phyloP scores from a whole-genome alignment of 2,329 filamentous ascomycete species.

The Alternaria angustiovoidea region DNA sequence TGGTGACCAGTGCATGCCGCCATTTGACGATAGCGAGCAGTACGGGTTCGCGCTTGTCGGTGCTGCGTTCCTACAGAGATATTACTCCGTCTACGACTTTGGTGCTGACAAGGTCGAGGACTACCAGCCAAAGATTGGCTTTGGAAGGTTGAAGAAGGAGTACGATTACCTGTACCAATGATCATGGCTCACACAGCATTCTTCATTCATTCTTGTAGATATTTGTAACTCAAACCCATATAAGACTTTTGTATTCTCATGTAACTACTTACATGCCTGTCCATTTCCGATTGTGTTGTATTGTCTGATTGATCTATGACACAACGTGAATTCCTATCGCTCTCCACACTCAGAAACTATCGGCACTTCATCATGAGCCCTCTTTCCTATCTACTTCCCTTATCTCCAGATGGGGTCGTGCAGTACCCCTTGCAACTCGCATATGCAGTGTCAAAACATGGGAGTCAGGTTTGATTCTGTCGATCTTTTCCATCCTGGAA shows the following conservation, averaged over 20 bases:
- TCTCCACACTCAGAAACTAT: neutral
- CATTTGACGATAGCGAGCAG: slow-evolving; percentile 16
- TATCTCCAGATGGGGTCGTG: slow-evolving; percentile 7
- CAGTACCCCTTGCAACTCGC: slow-evolving; percentile 4
- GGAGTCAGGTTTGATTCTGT: neutral
- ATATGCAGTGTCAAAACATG: slow-evolving; percentile 1
- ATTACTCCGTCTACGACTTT: slow-evolving; percentile 27
- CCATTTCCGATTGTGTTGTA: neutral
- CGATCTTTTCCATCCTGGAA: neutral
- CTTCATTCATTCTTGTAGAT: neutral
- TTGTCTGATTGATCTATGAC: neutral
- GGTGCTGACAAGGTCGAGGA: slow-evolving; percentile 20
- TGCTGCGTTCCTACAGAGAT: slow-evolving; percentile 16
- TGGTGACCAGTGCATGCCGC: slow-evolving; percentile 23
- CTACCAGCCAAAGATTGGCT: slow-evolving; percentile 25
- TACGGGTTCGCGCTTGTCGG: slow-evolving; percentile 22
- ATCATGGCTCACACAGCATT: neutral
- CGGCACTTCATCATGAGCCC: neutral
- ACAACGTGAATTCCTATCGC: neutral
- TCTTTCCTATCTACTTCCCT: neutral
- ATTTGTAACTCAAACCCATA: neutral
- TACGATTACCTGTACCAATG: slow-evolving; percentile 19
- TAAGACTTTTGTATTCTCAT: neutral
- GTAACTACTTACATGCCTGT: neutral
- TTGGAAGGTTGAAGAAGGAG: slow-evolving; percentile 31